Evolutionary conservation across 805 yeast genomes (phyloP).

Genomic region (Metschnikowia continentalis): DNA sequence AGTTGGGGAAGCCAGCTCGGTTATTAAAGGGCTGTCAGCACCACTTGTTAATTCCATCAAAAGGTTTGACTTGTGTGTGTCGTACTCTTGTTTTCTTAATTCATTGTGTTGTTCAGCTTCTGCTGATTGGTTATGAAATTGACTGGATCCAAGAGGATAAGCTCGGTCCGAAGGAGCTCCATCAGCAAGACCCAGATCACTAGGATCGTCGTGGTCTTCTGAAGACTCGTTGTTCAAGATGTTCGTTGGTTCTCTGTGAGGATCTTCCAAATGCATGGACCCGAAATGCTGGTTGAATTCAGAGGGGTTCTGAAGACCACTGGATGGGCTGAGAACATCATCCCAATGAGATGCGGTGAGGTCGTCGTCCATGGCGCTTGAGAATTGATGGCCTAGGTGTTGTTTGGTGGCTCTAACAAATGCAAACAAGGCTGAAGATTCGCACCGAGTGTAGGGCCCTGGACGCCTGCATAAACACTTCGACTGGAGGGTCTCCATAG

Average conservation of each 20-base stretch:
- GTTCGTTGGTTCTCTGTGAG: conserved; percentile 10
- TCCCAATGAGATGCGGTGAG: conserved; percentile 60
- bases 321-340: conserved; percentile 43
- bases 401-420: not conserved
- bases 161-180: conserved; percentile 5
- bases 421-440: not conserved
- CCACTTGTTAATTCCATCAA: conserved; percentile 15
- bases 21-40: conserved; percentile 9
- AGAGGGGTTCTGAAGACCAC: conserved; percentile 1
- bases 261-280: conserved; percentile 13
- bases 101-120: conserved; percentile 22
- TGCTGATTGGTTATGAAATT: conserved; percentile 9
- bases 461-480: not conserved
- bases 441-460: not conserved
- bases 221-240: conserved; percentile 8
- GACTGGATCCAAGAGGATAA: conserved; percentile 3
- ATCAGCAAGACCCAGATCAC: conserved; percentile 11
- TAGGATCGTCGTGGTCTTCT: conserved; percentile 16
- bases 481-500: not conserved
- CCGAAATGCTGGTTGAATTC: conserved; percentile 13
- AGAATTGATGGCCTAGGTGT: not conserved
- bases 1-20: conserved; percentile 11
- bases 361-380: conserved; percentile 41
- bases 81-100: conserved; percentile 33
- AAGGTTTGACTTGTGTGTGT: conserved; percentile 22